Conservation (phyloP, 140 eudicot genomes). For the Erigeron philadelphicus region DNA sequence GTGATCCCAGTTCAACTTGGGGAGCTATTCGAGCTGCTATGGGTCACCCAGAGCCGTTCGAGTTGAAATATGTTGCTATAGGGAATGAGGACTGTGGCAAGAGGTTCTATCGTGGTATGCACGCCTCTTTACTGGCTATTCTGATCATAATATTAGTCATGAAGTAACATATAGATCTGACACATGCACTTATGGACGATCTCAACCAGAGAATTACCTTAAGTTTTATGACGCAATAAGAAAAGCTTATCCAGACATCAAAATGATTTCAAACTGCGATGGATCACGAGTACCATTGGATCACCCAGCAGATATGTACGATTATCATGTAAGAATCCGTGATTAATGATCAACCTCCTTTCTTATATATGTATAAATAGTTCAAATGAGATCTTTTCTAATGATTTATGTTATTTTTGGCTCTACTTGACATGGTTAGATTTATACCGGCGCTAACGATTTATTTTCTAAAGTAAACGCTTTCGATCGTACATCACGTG, state of each 20-base stretch:
- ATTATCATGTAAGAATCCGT: conserved; percentile 65
- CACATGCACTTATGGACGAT: background rate
- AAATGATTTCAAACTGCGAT: conserved; percentile 83
- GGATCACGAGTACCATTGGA: conserved; percentile 58
- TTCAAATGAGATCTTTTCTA: background rate
- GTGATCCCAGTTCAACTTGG: conserved; percentile 69
- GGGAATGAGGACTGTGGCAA: conserved; percentile 91
- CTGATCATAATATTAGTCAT: background rate
- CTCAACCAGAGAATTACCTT: conserved; percentile 67
- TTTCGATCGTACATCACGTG: conserved; percentile 57
- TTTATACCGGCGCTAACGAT: conserved; percentile 46
- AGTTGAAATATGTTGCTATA: conserved; percentile 76
- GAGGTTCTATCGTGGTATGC: conserved; percentile 64
- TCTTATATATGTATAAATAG: background rate
- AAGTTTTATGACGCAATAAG: conserved; percentile 63
- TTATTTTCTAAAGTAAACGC: conserved; percentile 49
- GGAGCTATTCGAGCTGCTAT: conserved; percentile 87
- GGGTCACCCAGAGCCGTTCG: conserved; percentile 96
- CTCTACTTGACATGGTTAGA: conserved; percentile 32
- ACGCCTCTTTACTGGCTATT: background rate
- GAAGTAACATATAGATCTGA: background rate
- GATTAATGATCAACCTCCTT: conserved; percentile 8
- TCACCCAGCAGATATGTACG: conserved; percentile 92
- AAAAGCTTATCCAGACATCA: conserved; percentile 78
- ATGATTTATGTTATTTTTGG: conserved; percentile 8